phyloP scores from a whole-genome alignment of 768 basidiomycete species.

The Termitomyces sp. region DNA sequence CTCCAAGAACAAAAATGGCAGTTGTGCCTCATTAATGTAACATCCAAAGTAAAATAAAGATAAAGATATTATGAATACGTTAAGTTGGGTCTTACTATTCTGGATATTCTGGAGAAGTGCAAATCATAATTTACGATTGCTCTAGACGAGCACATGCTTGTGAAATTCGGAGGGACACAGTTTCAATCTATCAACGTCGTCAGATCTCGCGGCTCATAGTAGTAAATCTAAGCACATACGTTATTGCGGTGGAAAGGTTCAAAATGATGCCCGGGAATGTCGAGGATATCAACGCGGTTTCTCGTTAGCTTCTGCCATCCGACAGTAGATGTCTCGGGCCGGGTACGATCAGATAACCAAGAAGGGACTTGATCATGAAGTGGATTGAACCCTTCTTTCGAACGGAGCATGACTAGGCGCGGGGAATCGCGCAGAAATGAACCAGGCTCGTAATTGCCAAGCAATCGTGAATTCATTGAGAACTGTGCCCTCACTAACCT shows the following conservation, averaged over 20 bases:
- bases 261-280: constrained; percentile 68
- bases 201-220: background rate
- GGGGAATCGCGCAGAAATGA: constrained; percentile 19
- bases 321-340: constrained; percentile 22
- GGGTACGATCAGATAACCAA: constrained; percentile 49
- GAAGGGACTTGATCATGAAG: constrained; percentile 32
- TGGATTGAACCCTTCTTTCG: constrained; percentile 38
- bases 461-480: constrained; percentile 38
- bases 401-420: constrained; percentile 49
- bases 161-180: background rate
- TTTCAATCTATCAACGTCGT: background rate
- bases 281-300: constrained; percentile 33
- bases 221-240: constrained; percentile 27
- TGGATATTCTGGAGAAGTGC: background rate
- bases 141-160: background rate
- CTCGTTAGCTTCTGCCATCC: constrained; percentile 47
- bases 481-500: constrained; percentile 45
- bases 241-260: constrained; percentile 45
- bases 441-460: constrained; percentile 40
- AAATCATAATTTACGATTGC: background rate
- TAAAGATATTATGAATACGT: background rate
- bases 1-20: background rate
- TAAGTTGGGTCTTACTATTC: no score
- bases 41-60: background rate
- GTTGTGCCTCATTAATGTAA: background rate